Percentiles rank a stretch among this genome's conserved stretches.
Evolutionary conservation across 441 rosid species (phyloP).

Genomic region (Pelargonium australe): DNA sequence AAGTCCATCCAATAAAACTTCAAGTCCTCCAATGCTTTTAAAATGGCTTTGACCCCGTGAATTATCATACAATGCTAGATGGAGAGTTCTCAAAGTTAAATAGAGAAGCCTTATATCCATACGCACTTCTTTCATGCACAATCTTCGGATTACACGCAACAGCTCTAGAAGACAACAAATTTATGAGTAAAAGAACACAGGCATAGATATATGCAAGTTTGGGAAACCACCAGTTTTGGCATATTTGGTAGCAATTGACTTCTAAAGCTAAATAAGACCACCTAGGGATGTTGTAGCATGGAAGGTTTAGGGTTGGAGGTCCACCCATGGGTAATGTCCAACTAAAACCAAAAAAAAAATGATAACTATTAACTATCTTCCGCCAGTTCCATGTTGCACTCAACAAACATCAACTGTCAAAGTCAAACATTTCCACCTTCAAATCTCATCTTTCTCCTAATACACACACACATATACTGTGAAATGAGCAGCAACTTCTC

Average conservation of each 20-base stretch:
- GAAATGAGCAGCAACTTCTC: not conserved
- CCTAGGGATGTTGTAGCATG: not conserved
- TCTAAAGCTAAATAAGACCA: conserved; percentile 6
- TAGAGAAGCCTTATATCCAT: conserved; percentile 51
- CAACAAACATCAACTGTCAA: conserved; percentile 9
- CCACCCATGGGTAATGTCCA: conserved; percentile 3
- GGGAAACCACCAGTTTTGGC: not conserved
- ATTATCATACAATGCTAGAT: conserved; percentile 48
- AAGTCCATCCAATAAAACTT: conserved; percentile 70
- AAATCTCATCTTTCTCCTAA: not conserved
- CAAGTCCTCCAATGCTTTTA: conserved; percentile 85
- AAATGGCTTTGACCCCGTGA: conserved; percentile 80
- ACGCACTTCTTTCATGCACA: conserved; percentile 59
- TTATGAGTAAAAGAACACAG: conserved; percentile 9
- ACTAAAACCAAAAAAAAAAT: conserved; percentile 7
- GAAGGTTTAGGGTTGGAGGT: not conserved
- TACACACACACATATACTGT: not conserved
- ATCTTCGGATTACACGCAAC: conserved; percentile 67
- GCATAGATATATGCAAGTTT: conserved; percentile 9
- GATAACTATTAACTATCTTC: conserved; percentile 5
- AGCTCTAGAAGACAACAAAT: conserved; percentile 46
- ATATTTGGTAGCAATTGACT: not conserved
- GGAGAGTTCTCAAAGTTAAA: conserved; percentile 55
- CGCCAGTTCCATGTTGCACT: not conserved
- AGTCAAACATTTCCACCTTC: not conserved